Base-by-base conservation (phyloP, 495 filamentous ascomycete species). In the Staphylotrichum longicolle region DNA sequence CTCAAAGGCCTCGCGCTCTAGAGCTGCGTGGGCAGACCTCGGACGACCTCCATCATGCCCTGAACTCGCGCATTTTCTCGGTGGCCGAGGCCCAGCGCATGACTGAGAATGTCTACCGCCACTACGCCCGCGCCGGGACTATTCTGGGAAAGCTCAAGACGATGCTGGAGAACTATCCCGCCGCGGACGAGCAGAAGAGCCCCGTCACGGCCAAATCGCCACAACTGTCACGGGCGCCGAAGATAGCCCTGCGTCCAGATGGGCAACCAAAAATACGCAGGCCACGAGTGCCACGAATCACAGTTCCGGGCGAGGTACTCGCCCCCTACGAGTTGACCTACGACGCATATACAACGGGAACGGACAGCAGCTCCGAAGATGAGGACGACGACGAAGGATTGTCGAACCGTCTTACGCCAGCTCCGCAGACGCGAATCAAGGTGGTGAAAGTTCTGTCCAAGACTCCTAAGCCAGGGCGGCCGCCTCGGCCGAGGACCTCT, bases 11-110 rank as follows among this genome's bases (percentile, higher is more conserved):
- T 5, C 61, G 70, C 30, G 70, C 78, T 8, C 70, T 84, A 51
- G 71, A 74, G 53, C 77, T 98, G 66, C 90, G 95, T 64, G 83
- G 81, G 45, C 77, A 87, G 33, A 91, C 97, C 51, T 93, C 93
- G 6, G 75, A 85, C 42, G 81, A 86, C 42, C 78, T 97, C 11
- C 83, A 87, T 41, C 84, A 86, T 61, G 89, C 88, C 14, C 81
- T 95, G 58, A 87, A 84, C 68, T 85, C 88, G 48, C 88, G 91
- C 66, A 82, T 89, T 64, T 89, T 87, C 42, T 78, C 91, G 33
- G 86, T 89, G 65, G 92, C 90, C 45, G 94, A 98, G 72, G 89
- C 94, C 7, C 78, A 82, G 67, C 86, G 93, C 56, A 83, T 97
- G 64, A 83, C 86, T 68, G 89, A 96, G 56, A 85, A 81, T 56